Base-by-base conservation (phyloP, 169 alveolate genomes). In the Eimeria zaria region DNA sequence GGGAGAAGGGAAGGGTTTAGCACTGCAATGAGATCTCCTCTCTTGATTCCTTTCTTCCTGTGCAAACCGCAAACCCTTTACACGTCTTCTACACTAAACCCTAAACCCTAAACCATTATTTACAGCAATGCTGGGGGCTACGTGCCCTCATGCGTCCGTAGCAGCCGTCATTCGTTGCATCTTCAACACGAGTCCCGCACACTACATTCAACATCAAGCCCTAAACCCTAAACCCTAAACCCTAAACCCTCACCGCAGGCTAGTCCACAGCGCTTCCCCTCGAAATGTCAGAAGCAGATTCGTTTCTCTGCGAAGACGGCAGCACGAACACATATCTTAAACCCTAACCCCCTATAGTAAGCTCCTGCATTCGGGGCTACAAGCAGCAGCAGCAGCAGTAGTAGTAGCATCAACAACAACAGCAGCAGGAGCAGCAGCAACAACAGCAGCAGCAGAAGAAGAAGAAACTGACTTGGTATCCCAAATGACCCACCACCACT, bases 11-110 rank as follows among this genome's bases (percentile, higher is more conserved):
- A 30, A 41, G 96, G 97, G 96, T 41, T 98, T 98, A 95, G 98
- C 98, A 95, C 99, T 99, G 3, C 98, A 98, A 74, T 91, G n/a
- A n/a, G n/a, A n/a, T n/a, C n/a, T 97, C 62, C 99, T 98, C 95
- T 99, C 98, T 90, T 99, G 99, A 20, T 97, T 98, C 91, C 98
- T 98, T 1, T 60, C 41, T 6, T n/a, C 30, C 0, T 14, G 36
- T 7, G 30, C 27, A 30, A 41, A 60, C 36, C 71, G 46, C 36
- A 36, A 33, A 14, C 81, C 24, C 11, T 71, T 1, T 44, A 30
- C 46, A 51, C 22, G 46, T 44, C 39, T 67, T 46, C 27, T 24
- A 78, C 64, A 27, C 88, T 78, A 27, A 44, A 78, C 88, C 88
- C 88, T 78, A 71, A 71, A 71, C 81, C 81, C 81, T 71, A 36